These are phyloP conservation scores for Talaromyces sp. DNA, from an alignment of 2,329 filamentous ascomycete genomes.

Conservation along the genomic window DNA sequence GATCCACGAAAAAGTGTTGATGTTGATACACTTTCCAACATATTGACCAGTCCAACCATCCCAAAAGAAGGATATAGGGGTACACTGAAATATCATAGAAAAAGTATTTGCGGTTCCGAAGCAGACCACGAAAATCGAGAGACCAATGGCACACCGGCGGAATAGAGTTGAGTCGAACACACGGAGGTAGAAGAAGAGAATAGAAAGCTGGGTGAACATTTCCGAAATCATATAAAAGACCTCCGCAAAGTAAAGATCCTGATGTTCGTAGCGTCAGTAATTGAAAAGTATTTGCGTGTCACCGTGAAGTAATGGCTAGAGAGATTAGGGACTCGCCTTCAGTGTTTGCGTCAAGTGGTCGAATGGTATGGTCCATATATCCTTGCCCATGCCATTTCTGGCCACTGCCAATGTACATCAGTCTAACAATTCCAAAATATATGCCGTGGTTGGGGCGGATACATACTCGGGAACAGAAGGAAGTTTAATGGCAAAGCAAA, in stretches of 20 bases:
- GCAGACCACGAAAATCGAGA: conserved; percentile 51
- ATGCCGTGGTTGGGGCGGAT: neutral
- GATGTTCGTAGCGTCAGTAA: neutral
- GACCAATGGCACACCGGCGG: conserved; percentile 43
- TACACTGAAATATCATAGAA: conserved; percentile 27
- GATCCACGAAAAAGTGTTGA: conserved; percentile 50
- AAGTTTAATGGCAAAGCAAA: conserved; percentile 18
- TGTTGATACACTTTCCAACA: conserved; percentile 48
- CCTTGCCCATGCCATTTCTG: conserved; percentile 40
- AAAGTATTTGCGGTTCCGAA: conserved; percentile 36
- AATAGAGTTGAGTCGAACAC: conserved; percentile 48
- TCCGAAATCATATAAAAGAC: conserved; percentile 49
- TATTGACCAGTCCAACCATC: conserved; percentile 49
- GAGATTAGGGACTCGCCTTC: conserved; percentile 2
- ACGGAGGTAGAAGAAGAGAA: conserved; percentile 55
- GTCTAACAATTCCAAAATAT: neutral
- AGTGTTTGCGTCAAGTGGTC: conserved; percentile 38
- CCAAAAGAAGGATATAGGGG: conserved; percentile 50
- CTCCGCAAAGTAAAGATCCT: conserved; percentile 28
- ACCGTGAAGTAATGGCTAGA: neutral
- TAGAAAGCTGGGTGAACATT: conserved; percentile 49
- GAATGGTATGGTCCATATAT: conserved; percentile 46
- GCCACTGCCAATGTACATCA: conserved; percentile 29
- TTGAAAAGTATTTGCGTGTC: neutral
- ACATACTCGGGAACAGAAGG: conserved; percentile 17